Evolutionary conservation across 139 green algal species (phyloP).

Genomic region (Tetraselmis striata): DNA sequence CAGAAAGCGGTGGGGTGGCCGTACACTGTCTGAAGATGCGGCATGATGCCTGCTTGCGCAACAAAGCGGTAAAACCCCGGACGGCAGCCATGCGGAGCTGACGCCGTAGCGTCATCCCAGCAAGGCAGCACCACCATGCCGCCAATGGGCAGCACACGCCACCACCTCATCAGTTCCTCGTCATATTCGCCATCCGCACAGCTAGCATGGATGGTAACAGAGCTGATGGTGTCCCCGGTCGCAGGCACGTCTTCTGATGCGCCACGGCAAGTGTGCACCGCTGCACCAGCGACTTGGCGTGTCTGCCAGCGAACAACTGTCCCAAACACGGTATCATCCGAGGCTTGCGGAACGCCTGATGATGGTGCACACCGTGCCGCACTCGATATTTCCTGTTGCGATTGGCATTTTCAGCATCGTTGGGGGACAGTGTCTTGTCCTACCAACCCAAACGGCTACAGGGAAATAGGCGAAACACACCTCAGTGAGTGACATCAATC

Average conservation of each 20-base stretch:
- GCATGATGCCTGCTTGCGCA: neutral
- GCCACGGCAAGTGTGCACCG: too few species aligned
- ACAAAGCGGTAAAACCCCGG: neutral
- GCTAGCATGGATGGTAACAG: too few species aligned
- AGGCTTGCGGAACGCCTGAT: neutral
- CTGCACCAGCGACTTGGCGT: neutral
- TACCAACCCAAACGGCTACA: too few species aligned
- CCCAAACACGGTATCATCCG: neutral
- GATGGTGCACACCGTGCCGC: too few species aligned
- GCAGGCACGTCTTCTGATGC: neutral
- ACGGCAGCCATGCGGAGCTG: neutral
- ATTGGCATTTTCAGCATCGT: too few species aligned
- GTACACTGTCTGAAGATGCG: neutral
- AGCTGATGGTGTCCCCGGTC: too few species aligned
- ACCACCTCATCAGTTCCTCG: neutral
- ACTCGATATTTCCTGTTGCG: too few species aligned
- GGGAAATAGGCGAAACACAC: too few species aligned
- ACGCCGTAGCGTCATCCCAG: neutral
- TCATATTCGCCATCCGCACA: neutral
- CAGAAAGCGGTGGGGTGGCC: neutral
- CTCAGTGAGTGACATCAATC: too few species aligned
- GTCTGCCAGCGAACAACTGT: neutral
- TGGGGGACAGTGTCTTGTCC: too few species aligned
- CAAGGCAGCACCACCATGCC: neutral
- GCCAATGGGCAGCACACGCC: neutral